Conservation (phyloP, 2,329 filamentous ascomycete species). For the Colletotrichum incanum region DNA sequence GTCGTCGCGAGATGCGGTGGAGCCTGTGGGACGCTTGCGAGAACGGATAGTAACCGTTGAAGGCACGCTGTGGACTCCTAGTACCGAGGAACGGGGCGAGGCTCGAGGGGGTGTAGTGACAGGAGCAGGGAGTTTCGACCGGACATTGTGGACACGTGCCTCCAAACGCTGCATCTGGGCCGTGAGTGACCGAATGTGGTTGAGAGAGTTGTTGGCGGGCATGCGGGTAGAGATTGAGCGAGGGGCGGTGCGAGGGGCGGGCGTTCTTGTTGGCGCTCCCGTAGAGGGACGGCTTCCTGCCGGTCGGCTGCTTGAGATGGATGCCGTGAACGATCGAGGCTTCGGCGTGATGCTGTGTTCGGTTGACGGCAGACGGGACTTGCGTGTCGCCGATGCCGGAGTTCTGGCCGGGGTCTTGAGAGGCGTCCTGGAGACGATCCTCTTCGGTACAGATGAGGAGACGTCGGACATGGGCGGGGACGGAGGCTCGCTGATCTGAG, state of each 20-base stretch:
- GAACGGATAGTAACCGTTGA: conserved; percentile 76
- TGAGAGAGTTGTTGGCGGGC: conserved; percentile 79
- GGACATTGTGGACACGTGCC: conserved; percentile 90
- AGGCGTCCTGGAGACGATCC: conserved; percentile 50
- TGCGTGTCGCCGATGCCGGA: conserved; percentile 69
- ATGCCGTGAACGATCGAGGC: conserved; percentile 57
- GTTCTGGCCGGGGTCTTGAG: conserved; percentile 59
- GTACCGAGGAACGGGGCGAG: conserved; percentile 76
- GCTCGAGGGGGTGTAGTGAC: conserved; percentile 82
- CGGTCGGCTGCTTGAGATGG: conserved; percentile 54
- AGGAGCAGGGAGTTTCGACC: conserved; percentile 91
- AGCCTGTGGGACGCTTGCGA: conserved; percentile 77
- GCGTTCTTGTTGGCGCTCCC: conserved; percentile 60
- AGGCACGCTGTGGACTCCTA: conserved; percentile 62
- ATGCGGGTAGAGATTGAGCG: conserved; percentile 65
- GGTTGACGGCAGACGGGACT: conserved; percentile 49
- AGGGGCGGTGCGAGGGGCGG: conserved; percentile 69
- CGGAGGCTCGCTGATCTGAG: conserved; percentile 85
- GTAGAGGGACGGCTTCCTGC: conserved; percentile 57
- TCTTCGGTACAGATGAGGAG: conserved; percentile 62
- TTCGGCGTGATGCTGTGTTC: conserved; percentile 66
- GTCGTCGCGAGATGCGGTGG: conserved; percentile 68
- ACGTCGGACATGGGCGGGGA: conserved; percentile 95
- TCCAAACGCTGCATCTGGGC: conserved; percentile 98
- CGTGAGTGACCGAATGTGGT: conserved; percentile 93